phyloP scores from a whole-genome alignment of 345 rosid species.

The Litchi chinensis region DNA sequence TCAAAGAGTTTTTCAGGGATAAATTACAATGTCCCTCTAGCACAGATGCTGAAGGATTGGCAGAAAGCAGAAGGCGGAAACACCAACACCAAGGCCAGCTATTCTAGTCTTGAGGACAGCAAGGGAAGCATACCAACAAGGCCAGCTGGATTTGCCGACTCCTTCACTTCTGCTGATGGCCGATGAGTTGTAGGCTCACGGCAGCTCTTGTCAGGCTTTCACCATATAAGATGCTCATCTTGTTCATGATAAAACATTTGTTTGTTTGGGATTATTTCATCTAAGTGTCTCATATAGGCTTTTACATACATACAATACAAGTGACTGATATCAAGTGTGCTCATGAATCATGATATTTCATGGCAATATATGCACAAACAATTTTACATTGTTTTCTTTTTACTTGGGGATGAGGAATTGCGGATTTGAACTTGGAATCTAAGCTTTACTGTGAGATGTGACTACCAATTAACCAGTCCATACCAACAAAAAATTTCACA shows the following conservation, averaged over 20 bases:
- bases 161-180: constrained; percentile 45
- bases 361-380: not conserved
- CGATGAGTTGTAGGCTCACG: constrained; percentile 21
- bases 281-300: not conserved
- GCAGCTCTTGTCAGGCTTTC: not conserved
- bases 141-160: constrained; percentile 47
- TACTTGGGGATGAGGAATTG: too few species aligned
- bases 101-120: constrained; percentile 34
- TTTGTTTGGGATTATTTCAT: not conserved
- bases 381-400: not conserved
- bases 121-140: constrained; percentile 43
- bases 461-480: too few species aligned
- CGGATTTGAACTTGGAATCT: too few species aligned
- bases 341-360: not conserved
- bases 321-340: not conserved
- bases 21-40: constrained; percentile 41
- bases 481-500: too few species aligned
- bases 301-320: not conserved
- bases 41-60: constrained; percentile 53
- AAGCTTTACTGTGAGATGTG: too few species aligned
- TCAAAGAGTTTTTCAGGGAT: constrained; percentile 31
- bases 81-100: not conserved
- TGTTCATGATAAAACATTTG: not conserved
- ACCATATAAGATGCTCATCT: not conserved
- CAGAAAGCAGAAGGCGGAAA: constrained; percentile 40